Evolutionary conservation across 176 grass and related monocot genomes (phyloP).

Genomic region (Zizania latifolia): DNA sequence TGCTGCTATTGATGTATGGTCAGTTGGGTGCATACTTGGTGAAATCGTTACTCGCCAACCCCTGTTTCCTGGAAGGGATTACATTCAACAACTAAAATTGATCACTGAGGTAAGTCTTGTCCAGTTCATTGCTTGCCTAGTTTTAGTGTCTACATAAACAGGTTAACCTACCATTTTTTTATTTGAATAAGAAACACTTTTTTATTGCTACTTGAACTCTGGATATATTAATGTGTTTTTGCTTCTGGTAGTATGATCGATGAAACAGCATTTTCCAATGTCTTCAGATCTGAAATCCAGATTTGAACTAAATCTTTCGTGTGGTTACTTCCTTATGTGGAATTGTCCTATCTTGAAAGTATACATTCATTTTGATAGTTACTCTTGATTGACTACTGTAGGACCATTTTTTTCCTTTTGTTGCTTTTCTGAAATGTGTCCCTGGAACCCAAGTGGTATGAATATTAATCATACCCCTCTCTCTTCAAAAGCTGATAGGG

Average conservation of each 20-base stretch:
- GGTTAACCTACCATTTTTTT: not conserved
- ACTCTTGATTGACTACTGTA: not conserved
- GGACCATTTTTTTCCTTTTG: not conserved
- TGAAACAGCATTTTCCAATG: not conserved
- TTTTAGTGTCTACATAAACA: not conserved
- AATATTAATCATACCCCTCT: conserved; percentile 20
- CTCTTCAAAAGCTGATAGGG: conserved; percentile 71
- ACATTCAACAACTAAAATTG: conserved; percentile 78
- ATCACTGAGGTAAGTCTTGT: conserved; percentile 79
- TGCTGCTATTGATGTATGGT: conserved; percentile 95
- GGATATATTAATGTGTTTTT: conserved; percentile 7
- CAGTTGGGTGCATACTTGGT: conserved; percentile 90
- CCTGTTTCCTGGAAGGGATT: conserved; percentile 94
- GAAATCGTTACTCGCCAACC: conserved; percentile 86
- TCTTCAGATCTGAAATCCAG: not conserved
- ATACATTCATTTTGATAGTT: conserved; percentile 1
- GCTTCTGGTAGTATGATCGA: not conserved
- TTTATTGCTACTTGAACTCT: not conserved
- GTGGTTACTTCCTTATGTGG: not conserved
- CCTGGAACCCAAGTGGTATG: not conserved
- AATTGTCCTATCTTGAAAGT: conserved; percentile 7
- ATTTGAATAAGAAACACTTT: not conserved
- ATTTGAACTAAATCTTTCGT: conserved; percentile 8
- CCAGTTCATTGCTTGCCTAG: not conserved
- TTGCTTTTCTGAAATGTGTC: not conserved